Conservation (phyloP, 169 alveolate species). For the Theileria equi region DNA sequence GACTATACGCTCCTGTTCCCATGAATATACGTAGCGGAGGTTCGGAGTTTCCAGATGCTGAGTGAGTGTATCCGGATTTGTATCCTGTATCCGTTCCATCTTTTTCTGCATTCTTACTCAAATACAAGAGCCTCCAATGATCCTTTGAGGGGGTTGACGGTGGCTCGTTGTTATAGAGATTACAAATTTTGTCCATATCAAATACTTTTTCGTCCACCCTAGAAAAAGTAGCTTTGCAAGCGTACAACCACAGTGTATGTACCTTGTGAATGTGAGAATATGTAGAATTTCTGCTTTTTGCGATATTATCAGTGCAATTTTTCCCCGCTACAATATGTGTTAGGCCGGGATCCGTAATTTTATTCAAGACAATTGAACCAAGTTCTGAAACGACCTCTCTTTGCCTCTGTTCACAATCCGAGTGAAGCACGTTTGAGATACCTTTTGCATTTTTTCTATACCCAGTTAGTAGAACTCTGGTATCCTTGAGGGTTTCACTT, state of each 20-base stretch:
- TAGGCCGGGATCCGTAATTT: constrained; percentile 76
- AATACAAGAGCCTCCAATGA: constrained; percentile 80
- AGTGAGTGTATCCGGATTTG: constrained; percentile 58
- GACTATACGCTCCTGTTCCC: constrained; percentile 84
- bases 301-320: constrained; percentile 84
- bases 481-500: constrained; percentile 72
- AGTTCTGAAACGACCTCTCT: constrained; percentile 82
- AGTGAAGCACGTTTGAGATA: constrained; percentile 70
- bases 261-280: constrained; percentile 77
- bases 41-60: constrained; percentile 45
- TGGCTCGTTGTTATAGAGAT: constrained; percentile 80
- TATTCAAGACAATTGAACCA: constrained; percentile 81
- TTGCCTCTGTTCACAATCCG: constrained; percentile 87
- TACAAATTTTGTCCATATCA: constrained; percentile 84
- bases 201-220: constrained; percentile 73
- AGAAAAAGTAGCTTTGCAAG: constrained; percentile 85
- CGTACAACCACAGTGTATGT: constrained; percentile 88
- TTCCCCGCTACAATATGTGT: constrained; percentile 88
- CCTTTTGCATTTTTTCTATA: constrained; percentile 82
- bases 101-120: constrained; percentile 23
- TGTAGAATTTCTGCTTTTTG: constrained; percentile 73
- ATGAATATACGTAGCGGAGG: constrained; percentile 76
- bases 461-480: constrained; percentile 85
- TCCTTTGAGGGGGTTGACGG: constrained; percentile 85
- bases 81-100: constrained; percentile 49